These are phyloP conservation scores for Penicillium egyptiacum DNA, from an alignment of 495 filamentous ascomycete genomes.

Conservation along the genomic window DNA sequence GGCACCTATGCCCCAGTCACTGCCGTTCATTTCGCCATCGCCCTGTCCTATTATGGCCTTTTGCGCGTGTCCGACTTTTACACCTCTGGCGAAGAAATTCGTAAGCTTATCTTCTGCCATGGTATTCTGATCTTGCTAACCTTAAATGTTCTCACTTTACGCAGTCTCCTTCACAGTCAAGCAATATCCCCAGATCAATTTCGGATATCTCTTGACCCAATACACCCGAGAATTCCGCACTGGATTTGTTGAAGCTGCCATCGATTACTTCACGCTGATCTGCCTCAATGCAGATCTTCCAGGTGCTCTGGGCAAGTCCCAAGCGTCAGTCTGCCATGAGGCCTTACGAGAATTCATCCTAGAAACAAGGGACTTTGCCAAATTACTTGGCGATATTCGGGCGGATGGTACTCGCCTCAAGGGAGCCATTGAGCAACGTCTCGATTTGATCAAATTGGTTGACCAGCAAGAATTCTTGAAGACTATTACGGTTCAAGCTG, in stretches of 20 bases:
- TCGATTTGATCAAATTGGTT: slow-evolving; percentile 73
- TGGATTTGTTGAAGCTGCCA: slow-evolving; percentile 78
- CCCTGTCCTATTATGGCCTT: slow-evolving; percentile 86
- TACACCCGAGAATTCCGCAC: slow-evolving; percentile 96
- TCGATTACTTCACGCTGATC: slow-evolving; percentile 90
- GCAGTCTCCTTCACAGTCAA: slow-evolving; percentile 69
- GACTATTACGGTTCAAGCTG: slow-evolving; percentile 85
- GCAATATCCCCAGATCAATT: slow-evolving; percentile 85
- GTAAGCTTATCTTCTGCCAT: slow-evolving; percentile 43
- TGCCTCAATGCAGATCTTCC: slow-evolving; percentile 88
- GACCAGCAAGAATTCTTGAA: slow-evolving; percentile 81
- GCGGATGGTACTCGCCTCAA: slow-evolving; percentile 77
- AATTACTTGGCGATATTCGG: slow-evolving; percentile 86
- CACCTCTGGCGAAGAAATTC: slow-evolving; percentile 66
- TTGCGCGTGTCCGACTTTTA: slow-evolving; percentile 77
- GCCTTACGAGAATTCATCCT: slow-evolving; percentile 93
- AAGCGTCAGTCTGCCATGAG: slow-evolving; percentile 83
- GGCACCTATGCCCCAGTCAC: slow-evolving; percentile 86
- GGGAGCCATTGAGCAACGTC: slow-evolving; percentile 86
- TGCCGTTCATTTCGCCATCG: slow-evolving; percentile 92
- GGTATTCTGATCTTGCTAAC: slow-evolving; percentile 32
- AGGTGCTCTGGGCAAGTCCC: slow-evolving; percentile 68
- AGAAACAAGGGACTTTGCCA: slow-evolving; percentile 91
- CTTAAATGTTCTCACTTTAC: not conserved
- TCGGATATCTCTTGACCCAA: slow-evolving; percentile 86